phyloP scores from a whole-genome alignment of 352 stramenopile genomes.

The Phytophthora hybrid region DNA sequence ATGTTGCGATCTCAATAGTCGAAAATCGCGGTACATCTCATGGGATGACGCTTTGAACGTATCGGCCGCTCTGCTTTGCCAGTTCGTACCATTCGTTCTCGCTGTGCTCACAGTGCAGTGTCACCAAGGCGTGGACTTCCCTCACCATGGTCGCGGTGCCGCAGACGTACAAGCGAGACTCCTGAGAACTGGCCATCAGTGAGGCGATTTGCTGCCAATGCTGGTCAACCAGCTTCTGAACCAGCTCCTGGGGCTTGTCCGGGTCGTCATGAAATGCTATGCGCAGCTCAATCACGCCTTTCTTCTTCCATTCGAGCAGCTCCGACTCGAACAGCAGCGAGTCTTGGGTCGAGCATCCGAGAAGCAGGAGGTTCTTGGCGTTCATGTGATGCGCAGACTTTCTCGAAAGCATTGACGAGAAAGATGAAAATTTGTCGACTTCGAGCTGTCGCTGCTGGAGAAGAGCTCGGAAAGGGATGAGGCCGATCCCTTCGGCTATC shows the following conservation, averaged over 20 bases:
- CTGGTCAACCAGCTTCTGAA: conserved; percentile 36
- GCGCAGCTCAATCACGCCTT: conserved; percentile 41
- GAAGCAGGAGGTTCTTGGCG: conserved; percentile 41
- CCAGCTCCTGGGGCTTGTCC: conserved; percentile 17
- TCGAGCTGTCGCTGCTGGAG: conserved; percentile 42
- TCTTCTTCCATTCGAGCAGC: conserved; percentile 37
- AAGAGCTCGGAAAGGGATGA: conserved; percentile 89
- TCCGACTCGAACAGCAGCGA: conserved; percentile 51
- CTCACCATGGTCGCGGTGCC: conserved; percentile 28
- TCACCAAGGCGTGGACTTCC: conserved; percentile 8
- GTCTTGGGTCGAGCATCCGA: conserved; percentile 35
- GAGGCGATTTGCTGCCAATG: conserved; percentile 27
- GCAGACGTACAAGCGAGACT: conserved; percentile 37
- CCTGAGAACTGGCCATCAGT: conserved; percentile 19
- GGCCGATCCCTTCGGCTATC: conserved; percentile 93
- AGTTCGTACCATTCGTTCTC: conserved; percentile 22
- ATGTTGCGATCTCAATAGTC: no score
- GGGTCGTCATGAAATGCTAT: conserved; percentile 34
- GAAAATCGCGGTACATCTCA: background rate
- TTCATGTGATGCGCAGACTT: background rate
- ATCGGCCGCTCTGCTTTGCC: conserved; percentile 20
- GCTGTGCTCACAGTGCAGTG: conserved; percentile 1
- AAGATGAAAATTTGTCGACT: background rate
- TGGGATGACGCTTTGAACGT: conserved; percentile 20
- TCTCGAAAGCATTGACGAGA: background rate